Conservation (phyloP, 805 yeast species). For the Brettanomyces nanus region DNA sequence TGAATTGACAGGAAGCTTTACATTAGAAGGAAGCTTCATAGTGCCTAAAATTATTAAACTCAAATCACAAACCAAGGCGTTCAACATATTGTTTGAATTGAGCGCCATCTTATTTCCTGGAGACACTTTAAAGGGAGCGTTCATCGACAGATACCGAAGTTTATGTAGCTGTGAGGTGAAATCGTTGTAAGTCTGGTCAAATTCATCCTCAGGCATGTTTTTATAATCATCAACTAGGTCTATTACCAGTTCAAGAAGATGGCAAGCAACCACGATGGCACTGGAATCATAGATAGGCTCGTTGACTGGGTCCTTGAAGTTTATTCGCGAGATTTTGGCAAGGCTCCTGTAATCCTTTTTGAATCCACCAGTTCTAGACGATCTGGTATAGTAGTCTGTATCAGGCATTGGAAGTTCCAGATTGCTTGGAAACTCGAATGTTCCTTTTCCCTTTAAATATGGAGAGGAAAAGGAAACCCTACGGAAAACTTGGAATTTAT, state of each 20-base stretch:
- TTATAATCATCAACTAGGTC: too few relatives aligned
- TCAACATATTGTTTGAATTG: background rate
- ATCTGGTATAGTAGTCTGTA: conserved; percentile 12
- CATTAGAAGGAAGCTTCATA: too few relatives aligned
- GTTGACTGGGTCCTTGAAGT: conserved; percentile 9
- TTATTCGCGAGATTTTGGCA: conserved; percentile 8
- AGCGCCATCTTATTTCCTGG: background rate
- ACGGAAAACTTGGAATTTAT: conserved; percentile 27
- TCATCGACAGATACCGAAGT: background rate
- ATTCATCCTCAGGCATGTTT: conserved; percentile 3
- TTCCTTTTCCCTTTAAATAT: conserved; percentile 14
- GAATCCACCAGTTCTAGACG: conserved; percentile 8
- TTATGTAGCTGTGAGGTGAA: background rate
- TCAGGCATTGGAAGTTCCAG: conserved; percentile 29
- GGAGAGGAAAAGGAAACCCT: conserved; percentile 30
- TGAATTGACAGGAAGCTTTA: too few relatives aligned
- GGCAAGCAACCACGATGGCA: conserved; percentile 23
- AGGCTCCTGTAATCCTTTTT: conserved; percentile 10
- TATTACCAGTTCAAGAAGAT: conserved; percentile 27
- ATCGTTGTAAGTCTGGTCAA: background rate
- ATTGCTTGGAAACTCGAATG: conserved; percentile 23
- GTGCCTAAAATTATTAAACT: background rate
- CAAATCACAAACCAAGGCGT: background rate
- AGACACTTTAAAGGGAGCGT: background rate
- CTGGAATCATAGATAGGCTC: conserved; percentile 21